These are phyloP conservation scores for Aspergillus bertholletiae DNA, from an alignment of 495 filamentous ascomycete genomes.

Conservation along the genomic window DNA sequence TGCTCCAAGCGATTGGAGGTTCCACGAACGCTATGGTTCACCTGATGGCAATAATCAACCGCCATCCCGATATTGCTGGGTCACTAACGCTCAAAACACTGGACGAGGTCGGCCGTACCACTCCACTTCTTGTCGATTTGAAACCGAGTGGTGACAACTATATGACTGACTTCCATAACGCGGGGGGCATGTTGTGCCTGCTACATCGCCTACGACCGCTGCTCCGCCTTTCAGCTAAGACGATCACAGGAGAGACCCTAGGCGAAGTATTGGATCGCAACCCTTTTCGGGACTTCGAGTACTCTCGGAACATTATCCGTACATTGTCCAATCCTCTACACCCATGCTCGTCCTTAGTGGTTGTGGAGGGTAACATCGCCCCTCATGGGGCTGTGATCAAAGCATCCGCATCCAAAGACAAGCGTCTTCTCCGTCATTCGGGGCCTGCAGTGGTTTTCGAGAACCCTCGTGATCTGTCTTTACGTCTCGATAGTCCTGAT, in stretches of 20 bases:
- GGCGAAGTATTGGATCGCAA: slow-evolving; percentile 50
- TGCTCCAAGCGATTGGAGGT: slow-evolving; percentile 66
- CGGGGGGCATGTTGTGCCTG: slow-evolving; percentile 61
- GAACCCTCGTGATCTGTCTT: slow-evolving; percentile 52
- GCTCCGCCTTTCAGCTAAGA: slow-evolving; percentile 53
- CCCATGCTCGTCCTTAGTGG: slow-evolving; percentile 50
- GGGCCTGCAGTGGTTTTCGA: slow-evolving; percentile 59
- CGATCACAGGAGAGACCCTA: slow-evolving; percentile 56
- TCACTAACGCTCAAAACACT: slow-evolving; percentile 53
- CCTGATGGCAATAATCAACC: slow-evolving; percentile 59
- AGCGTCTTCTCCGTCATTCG: slow-evolving; percentile 45
- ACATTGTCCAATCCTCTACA: slow-evolving; percentile 52
- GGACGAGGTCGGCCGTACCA: slow-evolving; percentile 56
- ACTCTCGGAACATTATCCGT: slow-evolving; percentile 44
- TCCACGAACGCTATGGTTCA: slow-evolving; percentile 68
- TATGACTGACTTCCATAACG: slow-evolving; percentile 69
- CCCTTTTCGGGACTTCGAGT: slow-evolving; percentile 40
- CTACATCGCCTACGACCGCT: slow-evolving; percentile 54
- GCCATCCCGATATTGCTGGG: slow-evolving; percentile 53
- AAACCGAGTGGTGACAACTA: slow-evolving; percentile 68
- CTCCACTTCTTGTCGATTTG: slow-evolving; percentile 61
- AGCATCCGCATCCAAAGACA: slow-evolving; percentile 58
- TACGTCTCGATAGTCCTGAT: slow-evolving; percentile 53
- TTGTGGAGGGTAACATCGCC: slow-evolving; percentile 54
- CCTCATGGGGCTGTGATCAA: slow-evolving; percentile 59